These are phyloP conservation scores for Fusarium longipes DNA, from an alignment of 2,329 filamentous ascomycete species.

Conservation along the genomic window DNA sequence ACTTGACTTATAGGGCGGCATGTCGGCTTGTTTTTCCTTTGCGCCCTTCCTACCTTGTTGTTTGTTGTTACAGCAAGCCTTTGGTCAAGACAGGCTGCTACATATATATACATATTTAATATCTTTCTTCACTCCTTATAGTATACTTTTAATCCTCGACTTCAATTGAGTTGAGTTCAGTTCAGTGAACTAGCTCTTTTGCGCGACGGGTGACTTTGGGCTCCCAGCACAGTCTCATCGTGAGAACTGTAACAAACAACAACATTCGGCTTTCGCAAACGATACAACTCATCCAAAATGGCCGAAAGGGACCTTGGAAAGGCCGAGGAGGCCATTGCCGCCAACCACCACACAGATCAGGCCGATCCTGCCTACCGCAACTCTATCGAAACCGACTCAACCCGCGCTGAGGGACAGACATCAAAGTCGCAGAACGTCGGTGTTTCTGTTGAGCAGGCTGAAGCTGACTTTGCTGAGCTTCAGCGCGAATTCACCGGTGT, in stretches of 20 bases:
- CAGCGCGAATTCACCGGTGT: conserved; percentile 69
- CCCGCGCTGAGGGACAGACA: conserved; percentile 40
- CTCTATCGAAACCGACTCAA: conserved; percentile 47
- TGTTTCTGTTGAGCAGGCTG: conserved; percentile 74
- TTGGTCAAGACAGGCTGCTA: conserved; percentile 9
- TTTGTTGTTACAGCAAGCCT: conserved; percentile 20
- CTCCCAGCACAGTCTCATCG: conserved; percentile 41
- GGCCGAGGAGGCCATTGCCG: conserved; percentile 47
- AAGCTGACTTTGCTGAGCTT: conserved; percentile 77
- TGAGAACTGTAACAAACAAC: conserved; percentile 23
- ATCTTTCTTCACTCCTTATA: background rate
- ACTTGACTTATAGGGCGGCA: conserved; percentile 34
- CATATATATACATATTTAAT: conserved; percentile 12
- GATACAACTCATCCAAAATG: conserved; percentile 30
- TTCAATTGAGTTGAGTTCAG: conserved; percentile 8
- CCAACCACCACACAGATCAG: conserved; percentile 45
- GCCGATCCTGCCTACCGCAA: conserved; percentile 40
- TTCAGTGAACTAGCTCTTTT: background rate
- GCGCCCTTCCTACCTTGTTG: conserved; percentile 18
- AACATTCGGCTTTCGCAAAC: background rate
- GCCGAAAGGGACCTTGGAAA: conserved; percentile 47
- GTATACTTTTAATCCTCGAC: background rate
- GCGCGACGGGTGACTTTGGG: conserved; percentile 46
- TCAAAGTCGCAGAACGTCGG: conserved; percentile 50
- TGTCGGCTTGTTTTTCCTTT: conserved; percentile 28